Percentiles rank a stretch among this genome's conserved stretches.
Conservation (phyloP, 495 filamentous ascomycete genomes). For the Trichoderma erinaceum region DNA sequence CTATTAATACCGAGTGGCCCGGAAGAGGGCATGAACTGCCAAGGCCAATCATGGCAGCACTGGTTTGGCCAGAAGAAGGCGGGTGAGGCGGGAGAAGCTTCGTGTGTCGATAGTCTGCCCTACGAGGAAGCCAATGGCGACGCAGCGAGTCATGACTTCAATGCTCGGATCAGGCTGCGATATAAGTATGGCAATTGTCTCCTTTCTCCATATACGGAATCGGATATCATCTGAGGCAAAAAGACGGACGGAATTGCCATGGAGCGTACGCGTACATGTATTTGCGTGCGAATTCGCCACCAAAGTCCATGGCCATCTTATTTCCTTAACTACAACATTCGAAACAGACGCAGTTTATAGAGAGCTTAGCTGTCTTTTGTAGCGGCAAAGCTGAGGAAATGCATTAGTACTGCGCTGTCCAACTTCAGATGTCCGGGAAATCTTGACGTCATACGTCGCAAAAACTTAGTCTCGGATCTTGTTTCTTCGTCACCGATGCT, state of each 20-base stretch:
- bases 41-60: neutral
- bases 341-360: too few relatives aligned
- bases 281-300: neutral
- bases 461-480: neutral
- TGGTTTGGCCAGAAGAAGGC: neutral
- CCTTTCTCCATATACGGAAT: too few relatives aligned
- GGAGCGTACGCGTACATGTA: neutral
- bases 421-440: neutral
- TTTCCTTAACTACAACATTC: too few relatives aligned
- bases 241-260: too few relatives aligned
- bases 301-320: too few relatives aligned
- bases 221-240: neutral
- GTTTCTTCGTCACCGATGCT: neutral
- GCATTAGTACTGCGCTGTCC: too few relatives aligned
- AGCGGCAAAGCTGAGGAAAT: too few relatives aligned
- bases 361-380: too few relatives aligned
- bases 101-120: neutral
- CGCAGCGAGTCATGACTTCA: neutral
- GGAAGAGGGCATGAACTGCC: neutral
- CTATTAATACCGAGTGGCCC: neutral
- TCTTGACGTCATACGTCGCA: neutral
- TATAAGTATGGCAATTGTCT: too few relatives aligned
- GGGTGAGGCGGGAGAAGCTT: neutral
- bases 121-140: neutral
- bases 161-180: too few relatives aligned